These are phyloP conservation scores for Apiotrichum siamense DNA, from an alignment of 1,284 basidiomycete species.

Conservation along the genomic window DNA sequence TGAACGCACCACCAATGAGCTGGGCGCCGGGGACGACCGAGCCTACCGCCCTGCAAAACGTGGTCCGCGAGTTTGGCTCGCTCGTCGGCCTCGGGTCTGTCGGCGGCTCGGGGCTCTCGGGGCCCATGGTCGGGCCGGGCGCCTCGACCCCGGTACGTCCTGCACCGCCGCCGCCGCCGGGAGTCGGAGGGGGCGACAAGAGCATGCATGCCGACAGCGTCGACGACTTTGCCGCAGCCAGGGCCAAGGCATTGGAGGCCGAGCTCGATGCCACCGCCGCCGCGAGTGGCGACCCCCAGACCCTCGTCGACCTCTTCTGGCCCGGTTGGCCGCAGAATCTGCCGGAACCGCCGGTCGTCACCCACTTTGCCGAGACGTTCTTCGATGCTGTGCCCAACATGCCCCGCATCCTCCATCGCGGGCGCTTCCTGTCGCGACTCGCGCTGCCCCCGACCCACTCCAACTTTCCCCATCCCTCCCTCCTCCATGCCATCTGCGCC, in stretches of 20 bases:
- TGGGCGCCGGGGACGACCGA: not conserved
- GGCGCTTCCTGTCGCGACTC: slow-evolving; percentile 46
- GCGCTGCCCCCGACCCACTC: slow-evolving; percentile 48
- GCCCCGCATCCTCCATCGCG: slow-evolving; percentile 42
- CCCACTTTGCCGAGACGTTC: slow-evolving; percentile 44
- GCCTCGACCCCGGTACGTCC: not conserved
- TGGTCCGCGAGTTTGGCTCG: not conserved
- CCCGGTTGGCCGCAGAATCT: slow-evolving; percentile 46
- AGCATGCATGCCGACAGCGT: slow-evolving; percentile 5
- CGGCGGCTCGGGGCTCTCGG: not conserved
- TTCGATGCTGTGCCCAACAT: slow-evolving; percentile 43
- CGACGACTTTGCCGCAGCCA: slow-evolving; percentile 1
- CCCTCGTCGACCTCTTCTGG: slow-evolving; percentile 44
- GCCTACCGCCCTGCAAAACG: not conserved
- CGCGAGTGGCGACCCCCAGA: slow-evolving; percentile 27
- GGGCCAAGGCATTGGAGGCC: not conserved
- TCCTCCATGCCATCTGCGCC: slow-evolving; percentile 50
- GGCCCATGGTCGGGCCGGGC: not conserved
- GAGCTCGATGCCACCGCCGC: not conserved
- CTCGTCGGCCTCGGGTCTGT: not conserved
- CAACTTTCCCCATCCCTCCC: slow-evolving; percentile 47
- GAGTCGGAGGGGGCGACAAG: not conserved
- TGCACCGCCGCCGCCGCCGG: not conserved
- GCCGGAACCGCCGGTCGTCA: slow-evolving; percentile 44
- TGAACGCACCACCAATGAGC: too few species aligned